These are phyloP conservation scores for Collybia nuda DNA, from an alignment of 768 basidiomycete genomes.

Conservation along the genomic window DNA sequence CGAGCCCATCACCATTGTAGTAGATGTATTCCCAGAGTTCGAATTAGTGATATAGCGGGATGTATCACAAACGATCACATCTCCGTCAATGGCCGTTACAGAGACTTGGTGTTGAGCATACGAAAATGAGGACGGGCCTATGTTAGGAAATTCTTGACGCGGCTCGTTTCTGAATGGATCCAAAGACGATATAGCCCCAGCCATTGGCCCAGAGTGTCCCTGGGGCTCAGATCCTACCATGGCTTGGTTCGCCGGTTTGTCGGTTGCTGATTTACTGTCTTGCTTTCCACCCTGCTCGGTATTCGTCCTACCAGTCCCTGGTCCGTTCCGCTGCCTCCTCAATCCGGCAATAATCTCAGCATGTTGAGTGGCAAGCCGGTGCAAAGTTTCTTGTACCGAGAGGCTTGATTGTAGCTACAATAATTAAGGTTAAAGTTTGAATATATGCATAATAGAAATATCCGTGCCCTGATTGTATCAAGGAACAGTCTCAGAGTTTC, in stretches of 20 bases:
- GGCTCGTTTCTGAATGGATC: not conserved
- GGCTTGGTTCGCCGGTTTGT: too few species aligned
- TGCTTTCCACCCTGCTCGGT: too few species aligned
- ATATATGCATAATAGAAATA: too few species aligned
- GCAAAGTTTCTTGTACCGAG: conserved; percentile 14
- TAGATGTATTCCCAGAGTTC: conserved; percentile 18
- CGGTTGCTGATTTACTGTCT: too few species aligned
- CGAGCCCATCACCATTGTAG: conserved; percentile 17
- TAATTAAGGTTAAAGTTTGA: not conserved
- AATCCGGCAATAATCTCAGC: not conserved
- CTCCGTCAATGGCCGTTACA: conserved; percentile 5
- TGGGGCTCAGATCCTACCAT: too few species aligned
- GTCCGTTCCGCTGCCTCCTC: too few species aligned
- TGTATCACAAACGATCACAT: conserved; percentile 6
- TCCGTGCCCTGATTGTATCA: conserved; percentile 21
- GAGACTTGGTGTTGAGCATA: not conserved
- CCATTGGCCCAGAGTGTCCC: not conserved
- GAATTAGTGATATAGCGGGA: conserved; percentile 12
- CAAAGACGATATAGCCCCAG: not conserved
- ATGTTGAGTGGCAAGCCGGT: not conserved
- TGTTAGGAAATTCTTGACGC: not conserved
- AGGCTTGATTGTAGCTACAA: conserved; percentile 13
- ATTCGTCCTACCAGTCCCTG: too few species aligned
- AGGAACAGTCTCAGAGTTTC: conserved; percentile 16
- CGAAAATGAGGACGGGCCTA: too few species aligned